These are phyloP conservation scores for Aspergillus clavatus DNA, from an alignment of 2,329 filamentous ascomycete species.

Conservation along the genomic window DNA sequence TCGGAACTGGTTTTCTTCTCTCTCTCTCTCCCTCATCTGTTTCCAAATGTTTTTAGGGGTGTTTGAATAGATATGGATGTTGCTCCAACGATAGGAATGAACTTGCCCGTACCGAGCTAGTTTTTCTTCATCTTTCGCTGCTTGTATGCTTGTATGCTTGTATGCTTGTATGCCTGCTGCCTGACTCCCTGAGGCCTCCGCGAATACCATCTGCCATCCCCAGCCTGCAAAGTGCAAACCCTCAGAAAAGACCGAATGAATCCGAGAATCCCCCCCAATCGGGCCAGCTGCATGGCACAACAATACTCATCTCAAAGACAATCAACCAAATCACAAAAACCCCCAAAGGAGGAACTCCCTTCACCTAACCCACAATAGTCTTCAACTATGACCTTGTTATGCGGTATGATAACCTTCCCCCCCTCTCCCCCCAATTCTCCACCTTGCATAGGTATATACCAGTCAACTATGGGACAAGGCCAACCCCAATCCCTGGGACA, in stretches of 20 bases:
- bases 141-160: too few relatives aligned
- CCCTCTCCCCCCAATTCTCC: too few relatives aligned
- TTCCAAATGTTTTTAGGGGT: background rate
- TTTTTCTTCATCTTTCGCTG: too few relatives aligned
- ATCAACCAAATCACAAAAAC: too few relatives aligned
- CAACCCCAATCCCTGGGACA: background rate
- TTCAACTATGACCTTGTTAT: too few relatives aligned
- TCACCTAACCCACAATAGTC: too few relatives aligned
- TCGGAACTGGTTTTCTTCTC: background rate
- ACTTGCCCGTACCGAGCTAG: background rate
- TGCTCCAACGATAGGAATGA: background rate
- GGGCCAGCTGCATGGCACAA: background rate
- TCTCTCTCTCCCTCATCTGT: too few relatives aligned
- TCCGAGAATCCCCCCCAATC: background rate
- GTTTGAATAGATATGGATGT: background rate
- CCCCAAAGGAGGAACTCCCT: too few relatives aligned
- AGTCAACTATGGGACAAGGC: background rate
- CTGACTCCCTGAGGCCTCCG: too few relatives aligned
- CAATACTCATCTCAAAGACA: background rate
- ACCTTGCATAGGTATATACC: background rate
- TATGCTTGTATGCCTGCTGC: too few relatives aligned
- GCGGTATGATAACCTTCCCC: too few relatives aligned
- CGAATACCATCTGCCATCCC: too few relatives aligned
- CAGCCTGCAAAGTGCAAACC: background rate
- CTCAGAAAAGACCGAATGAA: background rate